Conservation (phyloP, 441 rosid genomes). For the Croton setiger region DNA sequence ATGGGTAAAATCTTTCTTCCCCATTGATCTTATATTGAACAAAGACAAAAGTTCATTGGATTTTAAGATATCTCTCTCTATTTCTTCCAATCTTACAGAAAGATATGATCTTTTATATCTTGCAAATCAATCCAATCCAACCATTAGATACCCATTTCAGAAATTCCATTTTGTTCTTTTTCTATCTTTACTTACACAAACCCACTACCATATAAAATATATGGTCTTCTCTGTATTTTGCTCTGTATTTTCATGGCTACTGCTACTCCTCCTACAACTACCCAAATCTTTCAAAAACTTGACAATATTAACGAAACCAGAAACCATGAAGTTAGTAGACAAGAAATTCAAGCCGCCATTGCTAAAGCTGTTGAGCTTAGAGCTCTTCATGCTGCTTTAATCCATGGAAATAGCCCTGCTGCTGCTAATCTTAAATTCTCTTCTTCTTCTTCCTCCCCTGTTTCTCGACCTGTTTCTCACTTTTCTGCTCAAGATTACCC, state of each 20-base stretch:
- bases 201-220: conserved; percentile 5
- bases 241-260: conserved; percentile 52
- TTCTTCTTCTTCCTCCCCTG: conserved; percentile 59
- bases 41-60: conserved; percentile 44
- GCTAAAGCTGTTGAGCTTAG: conserved; percentile 79
- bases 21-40: conserved; percentile 31
- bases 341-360: conserved; percentile 77
- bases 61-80: conserved; percentile 27
- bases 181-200: background rate
- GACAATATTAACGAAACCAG: conserved; percentile 21
- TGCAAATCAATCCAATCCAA: conserved; percentile 29
- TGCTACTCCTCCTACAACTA: conserved; percentile 28
- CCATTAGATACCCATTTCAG: conserved; percentile 29
- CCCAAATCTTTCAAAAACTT: conserved; percentile 36
- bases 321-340: conserved; percentile 40
- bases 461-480: conserved; percentile 51
- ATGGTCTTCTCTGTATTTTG: conserved; percentile 21
- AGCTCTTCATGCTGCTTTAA: conserved; percentile 77
- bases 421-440: conserved; percentile 46
- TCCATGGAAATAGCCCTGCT: conserved; percentile 64
- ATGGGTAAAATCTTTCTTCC: conserved; percentile 49
- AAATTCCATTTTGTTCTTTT: conserved; percentile 15
- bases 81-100: conserved; percentile 14
- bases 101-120: conserved; percentile 36
- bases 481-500: conserved; percentile 93